Conservation (phyloP, 148 eudicot genomes). For the Hydrangea macrophylla region DNA sequence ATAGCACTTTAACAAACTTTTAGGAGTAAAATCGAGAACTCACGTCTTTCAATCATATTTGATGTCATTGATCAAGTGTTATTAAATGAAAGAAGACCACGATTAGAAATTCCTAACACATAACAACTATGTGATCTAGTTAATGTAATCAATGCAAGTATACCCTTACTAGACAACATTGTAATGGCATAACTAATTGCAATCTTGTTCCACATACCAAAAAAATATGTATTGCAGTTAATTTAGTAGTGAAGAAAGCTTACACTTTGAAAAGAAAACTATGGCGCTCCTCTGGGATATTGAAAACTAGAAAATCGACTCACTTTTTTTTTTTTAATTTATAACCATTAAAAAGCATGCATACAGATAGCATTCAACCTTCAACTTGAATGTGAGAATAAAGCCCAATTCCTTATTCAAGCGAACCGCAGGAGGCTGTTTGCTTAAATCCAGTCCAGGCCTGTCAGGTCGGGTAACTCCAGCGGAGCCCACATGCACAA, state of each 20-base stretch:
- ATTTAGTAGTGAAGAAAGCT: not conserved
- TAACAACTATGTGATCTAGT: too few species aligned
- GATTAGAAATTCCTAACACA: too few species aligned
- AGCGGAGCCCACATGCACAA: slow-evolving; percentile 95
- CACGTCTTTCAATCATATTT: too few species aligned
- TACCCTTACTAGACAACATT: too few species aligned
- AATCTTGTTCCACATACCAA: too few species aligned
- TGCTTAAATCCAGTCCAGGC: slow-evolving; percentile 94
- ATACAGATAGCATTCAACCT: slow-evolving; percentile 42
- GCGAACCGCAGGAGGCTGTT: slow-evolving; percentile 99
- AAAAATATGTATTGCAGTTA: too few species aligned
- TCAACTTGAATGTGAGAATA: slow-evolving; percentile 88
- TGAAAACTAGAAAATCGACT: not conserved
- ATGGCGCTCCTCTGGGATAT: not conserved
- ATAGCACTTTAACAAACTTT: too few species aligned
- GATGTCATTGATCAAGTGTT: too few species aligned
- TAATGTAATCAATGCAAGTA: too few species aligned
- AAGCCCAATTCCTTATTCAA: slow-evolving; percentile 88
- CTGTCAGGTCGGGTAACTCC: slow-evolving; percentile 95
- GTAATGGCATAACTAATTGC: too few species aligned
- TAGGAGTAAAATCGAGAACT: too few species aligned
- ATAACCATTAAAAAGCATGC: not conserved
- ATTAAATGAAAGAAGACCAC: too few species aligned
- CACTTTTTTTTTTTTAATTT: not conserved
- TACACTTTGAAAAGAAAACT: not conserved